Conservation (phyloP, 139 green algal species). For the Yamagishiella unicocca region DNA sequence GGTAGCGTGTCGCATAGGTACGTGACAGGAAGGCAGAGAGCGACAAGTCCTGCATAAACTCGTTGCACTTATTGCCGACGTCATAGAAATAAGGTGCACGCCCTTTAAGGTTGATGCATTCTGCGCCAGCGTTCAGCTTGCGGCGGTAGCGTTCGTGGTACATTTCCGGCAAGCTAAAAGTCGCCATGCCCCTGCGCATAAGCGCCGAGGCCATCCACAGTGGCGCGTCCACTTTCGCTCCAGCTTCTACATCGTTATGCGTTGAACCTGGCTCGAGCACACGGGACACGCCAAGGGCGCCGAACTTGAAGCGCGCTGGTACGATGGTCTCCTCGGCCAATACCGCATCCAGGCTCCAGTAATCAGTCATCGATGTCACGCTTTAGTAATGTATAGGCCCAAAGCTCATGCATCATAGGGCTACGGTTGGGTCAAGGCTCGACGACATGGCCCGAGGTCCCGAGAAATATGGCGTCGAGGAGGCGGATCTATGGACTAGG, state of each 20-base stretch:
- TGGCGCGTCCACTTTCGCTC: neutral
- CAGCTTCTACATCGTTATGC: constrained; percentile 17
- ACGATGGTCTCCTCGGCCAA: constrained; percentile 55
- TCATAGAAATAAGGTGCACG: constrained; percentile 60
- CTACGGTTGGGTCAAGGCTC: no score
- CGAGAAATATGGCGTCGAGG: no score
- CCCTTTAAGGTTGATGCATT: constrained; percentile 56
- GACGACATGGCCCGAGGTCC: no score
- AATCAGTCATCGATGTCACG: constrained; percentile 49
- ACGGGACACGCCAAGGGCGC: constrained; percentile 31
- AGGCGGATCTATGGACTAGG: no score
- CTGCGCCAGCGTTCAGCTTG: constrained; percentile 57
- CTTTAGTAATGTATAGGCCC: no score
- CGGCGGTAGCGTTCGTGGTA: constrained; percentile 58
- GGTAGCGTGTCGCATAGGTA: constrained; percentile 57
- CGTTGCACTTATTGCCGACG: constrained; percentile 60
- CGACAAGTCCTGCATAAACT: constrained; percentile 50
- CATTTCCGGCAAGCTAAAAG: constrained; percentile 37
- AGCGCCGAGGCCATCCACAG: constrained; percentile 54
- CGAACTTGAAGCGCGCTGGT: constrained; percentile 40
- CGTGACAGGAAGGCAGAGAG: constrained; percentile 52
- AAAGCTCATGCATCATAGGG: no score
- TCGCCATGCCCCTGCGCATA: constrained; percentile 39
- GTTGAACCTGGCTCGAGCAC: constrained; percentile 45
- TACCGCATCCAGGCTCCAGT: constrained; percentile 32